phyloP scores from a whole-genome alignment of 1,284 basidiomycete genomes.

The Mycena sp. region DNA sequence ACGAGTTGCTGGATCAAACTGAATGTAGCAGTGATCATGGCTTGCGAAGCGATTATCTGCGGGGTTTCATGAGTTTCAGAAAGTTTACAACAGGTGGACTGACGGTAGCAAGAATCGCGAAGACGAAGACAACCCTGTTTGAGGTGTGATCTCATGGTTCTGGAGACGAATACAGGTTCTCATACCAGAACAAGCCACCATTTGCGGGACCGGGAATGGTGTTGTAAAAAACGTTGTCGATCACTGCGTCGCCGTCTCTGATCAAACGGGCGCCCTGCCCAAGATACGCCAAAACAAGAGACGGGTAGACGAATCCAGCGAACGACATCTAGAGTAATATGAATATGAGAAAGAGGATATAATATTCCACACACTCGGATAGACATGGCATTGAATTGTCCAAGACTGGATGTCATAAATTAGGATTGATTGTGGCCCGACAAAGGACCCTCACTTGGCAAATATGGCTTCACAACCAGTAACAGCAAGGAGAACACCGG shows the following conservation, averaged over 20 bases:
- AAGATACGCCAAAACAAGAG: conserved; percentile 70
- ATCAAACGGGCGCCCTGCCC: conserved; percentile 76
- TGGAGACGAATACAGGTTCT: not conserved
- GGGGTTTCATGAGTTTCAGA: not conserved
- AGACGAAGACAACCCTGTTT: conserved; percentile 69
- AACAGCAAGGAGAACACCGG: conserved; percentile 70
- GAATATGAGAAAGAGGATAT: not conserved
- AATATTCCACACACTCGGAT: conserved; percentile 54
- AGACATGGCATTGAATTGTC: conserved; percentile 68
- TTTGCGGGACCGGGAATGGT: conserved; percentile 66
- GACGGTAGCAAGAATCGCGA: conserved; percentile 72
- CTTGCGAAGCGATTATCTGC: conserved; percentile 68
- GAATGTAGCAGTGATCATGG: conserved; percentile 77
- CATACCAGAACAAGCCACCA: conserved; percentile 64
- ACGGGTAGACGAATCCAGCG: conserved; percentile 62
- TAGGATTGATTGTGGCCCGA: not conserved
- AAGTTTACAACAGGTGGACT: conserved; percentile 20
- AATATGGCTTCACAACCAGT: conserved; percentile 78
- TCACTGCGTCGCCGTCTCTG: conserved; percentile 54
- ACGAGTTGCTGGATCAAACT: conserved; percentile 72
- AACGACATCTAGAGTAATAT: conserved; percentile 56
- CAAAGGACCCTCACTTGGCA: conserved; percentile 55
- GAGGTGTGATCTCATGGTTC: not conserved
- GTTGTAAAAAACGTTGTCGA: conserved; percentile 68
- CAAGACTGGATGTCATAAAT: conserved; percentile 54